Evolutionary conservation across 805 yeast genomes (phyloP), one percentile per base, ranked within the genome.

Genomic region (Starmerella ratchasimensis): DNA sequence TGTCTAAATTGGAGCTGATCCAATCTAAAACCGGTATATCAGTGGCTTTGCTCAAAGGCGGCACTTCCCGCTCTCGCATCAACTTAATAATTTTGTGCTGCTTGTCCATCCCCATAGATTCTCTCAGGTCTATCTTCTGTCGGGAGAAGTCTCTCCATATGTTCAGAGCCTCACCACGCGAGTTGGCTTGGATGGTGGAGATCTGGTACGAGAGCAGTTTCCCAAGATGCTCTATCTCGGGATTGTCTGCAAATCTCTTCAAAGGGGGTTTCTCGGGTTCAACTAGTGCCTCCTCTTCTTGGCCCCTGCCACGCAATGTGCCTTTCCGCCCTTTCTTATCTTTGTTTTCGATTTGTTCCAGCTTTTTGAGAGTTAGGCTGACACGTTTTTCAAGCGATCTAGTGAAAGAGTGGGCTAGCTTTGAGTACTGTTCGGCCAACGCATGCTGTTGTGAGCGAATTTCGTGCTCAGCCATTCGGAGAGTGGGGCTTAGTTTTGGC

Each of bases 131-230:
- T 26, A 30, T 42, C 33, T 47, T 48, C 17, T 43, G 47, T 26
- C 52, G 47, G 43, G 42, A 23, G 42, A 50, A 58, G 38, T 58
- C 55, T 18, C 54, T 41, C 60, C 59, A 54, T 8, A 48, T 31
- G 31, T 37, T 37, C 16, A 43, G 33, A 11, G 42, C 42, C 37
- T 44, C 48, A 29, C 26, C 31, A 18, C 34, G 41, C 15, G 48
- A 9, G 32, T 37, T 38, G 13, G 34, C 23, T n/a, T 31, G 38
- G 36, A 44, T 41, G 16, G 47, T 23, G 21, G 38, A 32, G 4
- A 42, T 29, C 22, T 38, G 44, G 41, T 41, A 44, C 17, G 41
- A 32, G 21, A 37, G 36, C 22, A 44, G 41, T 23, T 34, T 35
- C 18, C 38, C 41, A 29, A 43, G 20, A 14, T 39, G 38, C 34